Percentiles rank a stretch among this genome's conserved stretches.
Evolutionary conservation across 78 protist species (phyloP).

Genomic region (Pelomyxa schiedti): DNA sequence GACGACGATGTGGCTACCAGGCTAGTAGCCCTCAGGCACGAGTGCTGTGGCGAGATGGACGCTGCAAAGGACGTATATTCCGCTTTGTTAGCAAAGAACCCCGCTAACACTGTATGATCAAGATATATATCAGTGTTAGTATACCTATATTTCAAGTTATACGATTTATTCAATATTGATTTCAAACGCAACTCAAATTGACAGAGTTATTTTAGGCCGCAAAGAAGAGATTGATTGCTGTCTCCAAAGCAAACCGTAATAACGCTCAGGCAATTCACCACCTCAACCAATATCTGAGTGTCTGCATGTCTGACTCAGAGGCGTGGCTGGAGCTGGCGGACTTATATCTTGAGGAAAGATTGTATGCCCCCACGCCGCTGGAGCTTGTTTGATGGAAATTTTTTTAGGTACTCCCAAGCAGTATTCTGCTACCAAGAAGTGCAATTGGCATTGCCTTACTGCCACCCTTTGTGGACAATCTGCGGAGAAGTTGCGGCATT

Average conservation of each 20-base stretch:
- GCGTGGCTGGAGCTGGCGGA: conserved; percentile 2
- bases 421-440: neutral
- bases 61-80: neutral
- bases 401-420: neutral
- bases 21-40: no score
- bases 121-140: no score
- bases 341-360: no score
- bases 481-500: neutral
- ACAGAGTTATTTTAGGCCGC: no score
- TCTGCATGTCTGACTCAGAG: neutral
- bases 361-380: no score
- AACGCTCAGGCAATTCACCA: neutral
- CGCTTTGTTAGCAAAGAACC: neutral
- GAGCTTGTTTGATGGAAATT: no score
- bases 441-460: neutral
- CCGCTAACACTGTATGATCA: neutral
- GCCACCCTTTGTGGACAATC: neutral
- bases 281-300: neutral
- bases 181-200: no score
- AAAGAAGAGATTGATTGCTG: neutral
- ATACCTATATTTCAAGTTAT: no score
- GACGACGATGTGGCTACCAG: no score
- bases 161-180: no score
- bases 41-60: neutral
- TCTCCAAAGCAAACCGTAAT: neutral